Evolutionary conservation across 371 early-diverging fungal species (phyloP), one percentile per base, ranked within the genome.

Genomic region (Syncephalastrum racemosum): DNA sequence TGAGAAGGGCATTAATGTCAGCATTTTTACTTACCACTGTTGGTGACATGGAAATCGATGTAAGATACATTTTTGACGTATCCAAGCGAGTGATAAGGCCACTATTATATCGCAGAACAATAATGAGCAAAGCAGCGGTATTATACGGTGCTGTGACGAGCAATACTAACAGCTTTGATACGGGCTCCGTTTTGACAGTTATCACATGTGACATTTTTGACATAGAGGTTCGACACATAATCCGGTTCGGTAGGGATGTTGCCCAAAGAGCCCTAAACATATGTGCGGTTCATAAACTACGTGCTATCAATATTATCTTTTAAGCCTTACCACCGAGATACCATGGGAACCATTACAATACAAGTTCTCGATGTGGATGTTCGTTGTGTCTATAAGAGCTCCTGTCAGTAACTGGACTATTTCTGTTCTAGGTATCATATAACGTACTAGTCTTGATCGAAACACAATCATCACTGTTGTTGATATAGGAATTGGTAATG

Each of bases 291-390:
- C 1, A 13, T 50, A 39, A 2, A 36, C 8, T n/a, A 40, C 20
- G 19, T 22, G 6, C 18, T 8, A 19, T 2, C 14, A 14, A 52
- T 7, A 52, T 4, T 3, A 19, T 31, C 2, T 19, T 10, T 19
- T 14, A 40, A 16, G 5, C 16, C 46, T 24, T 54, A 54, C 66
- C 12, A 66, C 55, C 19, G 66, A 66, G 15, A 66, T 62, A 41
- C 66, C 66, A 18, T 66, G 66, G 7, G 66, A 66, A 3, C 66
- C 66, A 51, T 62, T 66, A 16, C 66, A 66, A 20, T 56, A 53
- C 18, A 66, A n/a, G 45, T 66, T 66, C 10, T 57, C 46, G 4
- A 66, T 51, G 16, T 36, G 41, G 25, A 60, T 54, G 36, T 66
- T 45, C 46, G 58, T 58, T 16, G 61, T 53, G 20, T 64, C 60